Evolutionary conservation across 306 rosid species (phyloP).

Genomic region (Amphicarpaea edgeworthii): DNA sequence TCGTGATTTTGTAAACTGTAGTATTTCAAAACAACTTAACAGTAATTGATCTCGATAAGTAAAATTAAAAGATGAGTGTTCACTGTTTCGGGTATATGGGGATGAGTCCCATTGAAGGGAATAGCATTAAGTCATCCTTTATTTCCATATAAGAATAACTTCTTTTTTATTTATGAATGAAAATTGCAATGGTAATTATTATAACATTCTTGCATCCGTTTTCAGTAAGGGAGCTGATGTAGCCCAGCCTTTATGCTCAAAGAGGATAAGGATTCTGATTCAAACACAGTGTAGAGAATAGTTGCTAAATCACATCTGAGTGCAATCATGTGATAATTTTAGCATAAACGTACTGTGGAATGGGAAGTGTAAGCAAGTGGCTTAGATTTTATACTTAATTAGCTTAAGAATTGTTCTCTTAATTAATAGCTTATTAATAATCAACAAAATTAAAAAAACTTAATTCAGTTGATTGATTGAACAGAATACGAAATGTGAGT

Average conservation of each 20-base stretch:
- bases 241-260: not conserved
- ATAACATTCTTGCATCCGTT: not conserved
- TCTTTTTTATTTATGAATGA: not conserved
- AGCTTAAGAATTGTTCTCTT: too few relatives aligned
- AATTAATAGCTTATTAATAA: too few relatives aligned
- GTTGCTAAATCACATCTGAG: not conserved
- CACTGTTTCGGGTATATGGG: not conserved
- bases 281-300: not conserved
- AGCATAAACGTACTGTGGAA: not conserved
- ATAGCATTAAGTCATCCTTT: slow-evolving; percentile 16
- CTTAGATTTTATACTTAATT: too few relatives aligned
- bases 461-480: too few relatives aligned
- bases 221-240: not conserved
- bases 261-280: slow-evolving; percentile 11
- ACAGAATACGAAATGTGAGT: too few relatives aligned
- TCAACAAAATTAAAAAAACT: too few relatives aligned
- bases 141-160: not conserved
- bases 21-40: not conserved
- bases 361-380: too few relatives aligned
- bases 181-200: slow-evolving; percentile 18
- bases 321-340: not conserved
- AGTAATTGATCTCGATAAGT: slow-evolving; percentile 40
- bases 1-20: not conserved
- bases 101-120: not conserved
- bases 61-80: slow-evolving; percentile 17